Percentiles rank a stretch among this genome's conserved stretches.
Conservation (phyloP, 306 rosid genomes). For the Quercus bicolor region DNA sequence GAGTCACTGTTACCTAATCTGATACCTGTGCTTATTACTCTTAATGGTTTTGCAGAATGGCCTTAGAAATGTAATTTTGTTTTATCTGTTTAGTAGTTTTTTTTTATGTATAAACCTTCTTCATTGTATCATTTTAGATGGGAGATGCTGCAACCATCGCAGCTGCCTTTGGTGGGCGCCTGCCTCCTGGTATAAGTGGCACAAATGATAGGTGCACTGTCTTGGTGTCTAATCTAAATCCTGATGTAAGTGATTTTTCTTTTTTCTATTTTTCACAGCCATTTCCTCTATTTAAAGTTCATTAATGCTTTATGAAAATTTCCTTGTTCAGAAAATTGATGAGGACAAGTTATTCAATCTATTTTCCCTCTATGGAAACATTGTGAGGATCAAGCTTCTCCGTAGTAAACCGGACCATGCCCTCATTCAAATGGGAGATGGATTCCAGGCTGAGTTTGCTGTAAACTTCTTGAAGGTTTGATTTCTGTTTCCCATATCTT, state of each 20-base stretch:
- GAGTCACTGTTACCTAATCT: no score
- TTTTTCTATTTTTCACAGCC: constrained; percentile 21
- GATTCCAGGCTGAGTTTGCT: constrained; percentile 95
- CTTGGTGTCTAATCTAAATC: constrained; percentile 83
- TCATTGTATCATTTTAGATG: constrained; percentile 47
- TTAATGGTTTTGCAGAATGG: neutral
- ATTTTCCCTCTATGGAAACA: constrained; percentile 96
- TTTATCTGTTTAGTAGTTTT: neutral
- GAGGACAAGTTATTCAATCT: constrained; percentile 95
- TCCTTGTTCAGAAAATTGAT: constrained; percentile 64
- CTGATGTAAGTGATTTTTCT: constrained; percentile 60
- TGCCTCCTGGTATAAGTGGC: constrained; percentile 97
- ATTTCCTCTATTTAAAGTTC: neutral
- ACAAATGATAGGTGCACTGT: constrained; percentile 96
- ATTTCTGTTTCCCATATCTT: constrained; percentile 16
- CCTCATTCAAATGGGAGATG: constrained; percentile 97
- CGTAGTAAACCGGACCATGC: constrained; percentile 97
- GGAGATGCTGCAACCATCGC: constrained; percentile 88
- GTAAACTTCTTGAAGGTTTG: constrained; percentile 94
- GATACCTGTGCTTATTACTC: neutral
- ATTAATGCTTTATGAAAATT: neutral
- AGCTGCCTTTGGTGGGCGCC: constrained; percentile 90
- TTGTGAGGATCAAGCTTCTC: constrained; percentile 88
- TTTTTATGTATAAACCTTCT: neutral
- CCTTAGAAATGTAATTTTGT: constrained; percentile 4